A percentile compares a stretch with the other conserved stretches of the same genome.
Conservation (phyloP, 2,329 filamentous ascomycete species). For the Aspergillus tamarii region DNA sequence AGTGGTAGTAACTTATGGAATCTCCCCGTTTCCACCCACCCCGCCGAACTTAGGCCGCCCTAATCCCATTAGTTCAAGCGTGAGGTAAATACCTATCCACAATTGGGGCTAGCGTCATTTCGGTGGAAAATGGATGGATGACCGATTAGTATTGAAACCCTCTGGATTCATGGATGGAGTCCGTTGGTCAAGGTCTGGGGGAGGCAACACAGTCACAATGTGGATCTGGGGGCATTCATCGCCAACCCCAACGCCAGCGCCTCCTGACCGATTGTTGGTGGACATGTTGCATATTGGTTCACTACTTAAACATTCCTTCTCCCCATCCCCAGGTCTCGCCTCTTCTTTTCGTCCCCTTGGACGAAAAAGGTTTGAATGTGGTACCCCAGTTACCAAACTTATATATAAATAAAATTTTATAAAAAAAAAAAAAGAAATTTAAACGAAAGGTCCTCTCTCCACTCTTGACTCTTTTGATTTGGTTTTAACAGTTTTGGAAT, state of each 20-base stretch:
- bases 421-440: constrained; percentile 10
- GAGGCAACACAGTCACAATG: constrained; percentile 25
- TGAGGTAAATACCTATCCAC: constrained; percentile 17
- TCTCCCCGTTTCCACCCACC: constrained; percentile 7
- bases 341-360: constrained; percentile 26
- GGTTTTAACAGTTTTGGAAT: neutral
- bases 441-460: constrained; percentile 6
- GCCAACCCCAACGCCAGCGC: constrained; percentile 27
- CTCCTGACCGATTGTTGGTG: constrained; percentile 19
- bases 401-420: constrained; percentile 5
- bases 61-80: constrained; percentile 8
- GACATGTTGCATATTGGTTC: constrained; percentile 4
- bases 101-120: constrained; percentile 13
- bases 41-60: constrained; percentile 24
- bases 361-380: constrained; percentile 20
- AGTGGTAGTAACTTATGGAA: constrained; percentile 2
- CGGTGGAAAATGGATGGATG: constrained; percentile 3
- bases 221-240: constrained; percentile 26
- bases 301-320: constrained; percentile 36
- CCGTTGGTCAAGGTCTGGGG: constrained; percentile 31
- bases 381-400: constrained; percentile 9
- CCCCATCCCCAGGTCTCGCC: constrained; percentile 26
- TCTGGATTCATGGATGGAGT: constrained; percentile 17
- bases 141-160: constrained; percentile 10
- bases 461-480: neutral